These are phyloP conservation scores for Eustoma russellianum DNA, from an alignment of 257 asterid species.

Conservation along the genomic window DNA sequence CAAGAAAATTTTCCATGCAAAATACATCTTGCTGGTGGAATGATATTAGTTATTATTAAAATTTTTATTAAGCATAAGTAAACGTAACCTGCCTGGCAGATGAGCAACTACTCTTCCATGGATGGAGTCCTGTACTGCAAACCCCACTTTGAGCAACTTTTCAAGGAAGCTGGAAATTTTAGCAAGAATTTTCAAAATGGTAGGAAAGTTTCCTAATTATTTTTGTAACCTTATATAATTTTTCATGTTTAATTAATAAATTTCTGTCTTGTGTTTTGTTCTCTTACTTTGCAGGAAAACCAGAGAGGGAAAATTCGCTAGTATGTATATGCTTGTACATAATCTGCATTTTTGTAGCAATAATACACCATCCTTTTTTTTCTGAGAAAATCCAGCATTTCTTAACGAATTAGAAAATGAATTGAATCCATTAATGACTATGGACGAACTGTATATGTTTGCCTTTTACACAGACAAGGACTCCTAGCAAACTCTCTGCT, in stretches of 20 bases:
- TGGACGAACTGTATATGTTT: neutral
- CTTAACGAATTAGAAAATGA: too few species aligned
- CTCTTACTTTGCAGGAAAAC: slow-evolving; percentile 11
- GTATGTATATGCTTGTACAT: slow-evolving; percentile 9
- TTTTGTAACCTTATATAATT: neutral
- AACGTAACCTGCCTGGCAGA: slow-evolving; percentile 13
- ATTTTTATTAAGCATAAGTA: too few species aligned
- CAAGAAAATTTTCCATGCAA: neutral
- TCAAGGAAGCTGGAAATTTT: slow-evolving; percentile 46
- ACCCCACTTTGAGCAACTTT: slow-evolving; percentile 49
- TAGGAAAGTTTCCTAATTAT: slow-evolving; percentile 1
- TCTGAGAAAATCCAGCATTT: too few species aligned
- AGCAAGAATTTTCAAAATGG: slow-evolving; percentile 45
- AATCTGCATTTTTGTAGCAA: too few species aligned
- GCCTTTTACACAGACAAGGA: slow-evolving; percentile 34
- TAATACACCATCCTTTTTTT: too few species aligned
- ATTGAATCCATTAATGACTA: neutral
- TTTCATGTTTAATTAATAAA: neutral
- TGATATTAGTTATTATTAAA: too few species aligned
- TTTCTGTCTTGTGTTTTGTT: neutral
- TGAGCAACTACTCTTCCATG: slow-evolving; percentile 53
- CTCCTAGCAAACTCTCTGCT: slow-evolving; percentile 65
- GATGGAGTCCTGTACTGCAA: slow-evolving; percentile 51
- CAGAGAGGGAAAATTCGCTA: slow-evolving; percentile 31
- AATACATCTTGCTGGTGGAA: too few species aligned